These are phyloP conservation scores for Phyllosticta citrichinensis DNA, from an alignment of 2,329 filamentous ascomycete species.

Conservation along the genomic window DNA sequence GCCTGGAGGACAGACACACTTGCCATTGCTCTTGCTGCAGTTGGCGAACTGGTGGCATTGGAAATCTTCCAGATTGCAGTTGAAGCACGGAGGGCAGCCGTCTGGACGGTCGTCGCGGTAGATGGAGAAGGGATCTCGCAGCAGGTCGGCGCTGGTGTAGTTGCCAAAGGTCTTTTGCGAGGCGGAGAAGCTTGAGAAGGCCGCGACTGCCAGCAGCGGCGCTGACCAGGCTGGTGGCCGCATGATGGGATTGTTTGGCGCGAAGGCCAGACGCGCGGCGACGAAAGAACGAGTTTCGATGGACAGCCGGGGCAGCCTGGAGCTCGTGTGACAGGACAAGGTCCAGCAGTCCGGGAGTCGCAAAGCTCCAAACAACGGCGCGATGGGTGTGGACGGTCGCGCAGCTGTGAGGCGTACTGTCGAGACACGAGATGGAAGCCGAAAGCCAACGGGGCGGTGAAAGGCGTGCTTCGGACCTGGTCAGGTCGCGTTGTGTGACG, in stretches of 20 bases:
- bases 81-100: constrained; percentile 86
- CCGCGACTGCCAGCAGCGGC: constrained; percentile 20
- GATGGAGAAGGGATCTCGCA: constrained; percentile 49
- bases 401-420: background rate
- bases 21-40: constrained; percentile 83
- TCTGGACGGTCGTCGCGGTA: constrained; percentile 59
- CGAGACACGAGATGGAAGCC: background rate
- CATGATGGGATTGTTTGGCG: constrained; percentile 18
- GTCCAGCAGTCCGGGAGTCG: background rate
- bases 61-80: constrained; percentile 90
- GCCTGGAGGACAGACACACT: constrained; percentile 83
- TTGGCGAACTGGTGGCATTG: constrained; percentile 81
- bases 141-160: constrained; percentile 39
- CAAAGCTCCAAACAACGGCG: background rate
- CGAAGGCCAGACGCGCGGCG: background rate
- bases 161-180: constrained; percentile 26
- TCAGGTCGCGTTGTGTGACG: background rate
- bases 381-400: background rate
- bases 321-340: background rate
- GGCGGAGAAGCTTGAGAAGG: constrained; percentile 15
- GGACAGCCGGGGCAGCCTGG: background rate
- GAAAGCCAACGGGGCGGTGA: background rate
- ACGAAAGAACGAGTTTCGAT: background rate
- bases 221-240: constrained; percentile 23
- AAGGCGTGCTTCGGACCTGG: background rate